Evolutionary conservation across 345 rosid species (phyloP).

Genomic region (Rhizophora apiculata): DNA sequence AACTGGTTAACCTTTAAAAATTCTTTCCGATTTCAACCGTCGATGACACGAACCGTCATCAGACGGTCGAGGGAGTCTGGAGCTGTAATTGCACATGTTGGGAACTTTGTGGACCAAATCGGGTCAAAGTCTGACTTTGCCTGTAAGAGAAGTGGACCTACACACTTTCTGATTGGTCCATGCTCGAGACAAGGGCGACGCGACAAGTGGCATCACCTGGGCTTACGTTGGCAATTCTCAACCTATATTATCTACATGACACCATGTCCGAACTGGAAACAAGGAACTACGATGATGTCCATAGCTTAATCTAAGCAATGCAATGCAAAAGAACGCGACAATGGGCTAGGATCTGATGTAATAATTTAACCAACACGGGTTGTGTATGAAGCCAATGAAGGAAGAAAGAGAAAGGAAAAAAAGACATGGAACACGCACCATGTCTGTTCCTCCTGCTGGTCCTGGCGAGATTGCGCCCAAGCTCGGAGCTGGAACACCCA

Average conservation of each 20-base stretch:
- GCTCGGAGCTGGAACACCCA: constrained; percentile 54
- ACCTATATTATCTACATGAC: not conserved
- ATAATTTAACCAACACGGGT: too few species aligned
- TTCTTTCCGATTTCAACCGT: too few species aligned
- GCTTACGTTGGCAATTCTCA: not conserved
- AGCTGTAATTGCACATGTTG: too few species aligned
- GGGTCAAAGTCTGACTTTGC: not conserved
- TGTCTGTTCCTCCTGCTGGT: constrained; percentile 38
- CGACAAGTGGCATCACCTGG: not conserved
- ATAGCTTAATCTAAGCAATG: not conserved
- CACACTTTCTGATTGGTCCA: not conserved
- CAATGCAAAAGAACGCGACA: too few species aligned
- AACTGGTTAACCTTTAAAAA: too few species aligned
- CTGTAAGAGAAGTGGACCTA: not conserved
- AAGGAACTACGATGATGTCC: not conserved
- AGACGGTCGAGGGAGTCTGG: too few species aligned
- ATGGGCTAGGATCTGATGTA: too few species aligned
- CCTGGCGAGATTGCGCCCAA: constrained; percentile 40
- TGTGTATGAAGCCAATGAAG: too few species aligned
- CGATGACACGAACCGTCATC: too few species aligned
- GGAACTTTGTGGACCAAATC: not conserved
- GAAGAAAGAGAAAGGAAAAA: too few species aligned
- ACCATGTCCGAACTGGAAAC: not conserved
- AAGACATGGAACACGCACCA: constrained; percentile 16
- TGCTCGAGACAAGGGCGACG: not conserved